Evolutionary conservation across 805 yeast genomes (phyloP), one percentile per base, ranked within the genome.

Genomic region (Yarrowia hollandica): DNA sequence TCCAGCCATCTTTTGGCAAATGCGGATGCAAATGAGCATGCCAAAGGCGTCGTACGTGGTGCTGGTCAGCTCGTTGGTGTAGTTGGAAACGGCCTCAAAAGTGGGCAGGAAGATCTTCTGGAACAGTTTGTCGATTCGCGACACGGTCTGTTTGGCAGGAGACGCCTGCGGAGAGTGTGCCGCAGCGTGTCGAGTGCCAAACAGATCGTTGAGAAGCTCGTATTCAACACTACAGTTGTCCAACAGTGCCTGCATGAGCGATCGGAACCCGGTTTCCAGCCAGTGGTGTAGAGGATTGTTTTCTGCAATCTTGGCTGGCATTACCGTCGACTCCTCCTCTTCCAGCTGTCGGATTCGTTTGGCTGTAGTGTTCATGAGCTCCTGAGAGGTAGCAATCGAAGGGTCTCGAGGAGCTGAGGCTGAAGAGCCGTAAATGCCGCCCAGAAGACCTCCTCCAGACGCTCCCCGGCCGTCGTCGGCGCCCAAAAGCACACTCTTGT

Each of bases 301-400:
- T 69, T 90, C 96, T 0, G 96, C 96, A 31, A 89, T 87, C 67
- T 87, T 91, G 0, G 91, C 88, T 4, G 87, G 82, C 74, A 90
- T 82, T 0, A 86, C 91, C 1, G 86, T 76, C 48, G 81, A 80
- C 62, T 81, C 84, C 31, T 78, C 79, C 11, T 48, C 55, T 15
- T 48, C 55, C 2, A 48, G 39, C 31, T 48, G 55, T 31, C 55
- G 38, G 12, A 48, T 48, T 33, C 55, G 55, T 22, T 48, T 48
- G 25, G 55, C 39, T 33, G 55, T 48, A 12, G 55, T 31, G 39
- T 48, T 31, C 31, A 48, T 33, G n/a, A 52, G 42, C 8, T 52
- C 58, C 18, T 52, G 58, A 14, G 44, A 16, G 5, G 78, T 76
- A 2, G 76, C 72, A 16, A 89, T 71, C 1, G 86, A 76, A n/a